Conservation (phyloP, 2,329 filamentous ascomycete species). For the Monilinia fructigena region DNA sequence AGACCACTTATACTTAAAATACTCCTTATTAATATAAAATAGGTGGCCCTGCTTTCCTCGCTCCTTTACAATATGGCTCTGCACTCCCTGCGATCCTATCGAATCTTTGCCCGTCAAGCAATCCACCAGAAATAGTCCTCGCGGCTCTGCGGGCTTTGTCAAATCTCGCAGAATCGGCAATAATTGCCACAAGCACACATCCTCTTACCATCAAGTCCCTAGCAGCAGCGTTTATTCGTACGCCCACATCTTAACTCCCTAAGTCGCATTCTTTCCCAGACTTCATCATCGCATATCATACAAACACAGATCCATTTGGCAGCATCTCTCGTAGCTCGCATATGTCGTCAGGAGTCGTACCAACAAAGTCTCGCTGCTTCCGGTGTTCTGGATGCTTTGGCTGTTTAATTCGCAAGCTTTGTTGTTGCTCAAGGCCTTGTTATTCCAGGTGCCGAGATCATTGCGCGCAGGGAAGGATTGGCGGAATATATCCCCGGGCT, state of each 20-base stretch:
- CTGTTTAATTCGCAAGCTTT: slow-evolving; percentile 69
- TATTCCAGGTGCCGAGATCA: slow-evolving; percentile 60
- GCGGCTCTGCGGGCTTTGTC: slow-evolving; percentile 73
- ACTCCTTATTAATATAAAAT: slow-evolving; percentile 27
- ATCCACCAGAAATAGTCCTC: slow-evolving; percentile 64
- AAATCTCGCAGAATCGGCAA: slow-evolving; percentile 65
- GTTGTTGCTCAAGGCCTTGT: slow-evolving; percentile 67
- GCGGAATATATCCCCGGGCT: slow-evolving; percentile 57
- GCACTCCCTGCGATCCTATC: slow-evolving; percentile 69
- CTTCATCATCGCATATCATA: slow-evolving; percentile 50
- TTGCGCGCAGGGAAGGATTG: slow-evolving; percentile 54
- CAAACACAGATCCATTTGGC: slow-evolving; percentile 64
- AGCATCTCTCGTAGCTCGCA: slow-evolving; percentile 53
- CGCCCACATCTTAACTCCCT: slow-evolving; percentile 61
- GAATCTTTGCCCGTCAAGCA: slow-evolving; percentile 64
- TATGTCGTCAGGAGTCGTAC: slow-evolving; percentile 69
- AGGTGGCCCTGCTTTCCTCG: slow-evolving; percentile 80
- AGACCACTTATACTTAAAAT: slow-evolving; percentile 5
- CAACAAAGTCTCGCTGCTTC: slow-evolving; percentile 69
- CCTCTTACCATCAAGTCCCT: slow-evolving; percentile 52
- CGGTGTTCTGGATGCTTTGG: slow-evolving; percentile 76
- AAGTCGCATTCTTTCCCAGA: slow-evolving; percentile 62
- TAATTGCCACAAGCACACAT: slow-evolving; percentile 52
- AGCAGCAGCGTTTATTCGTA: slow-evolving; percentile 64
- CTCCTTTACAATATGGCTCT: slow-evolving; percentile 67